Evolutionary conservation across 768 basidiomycete species (phyloP).

Genomic region (Dacryopinax spathularia): DNA sequence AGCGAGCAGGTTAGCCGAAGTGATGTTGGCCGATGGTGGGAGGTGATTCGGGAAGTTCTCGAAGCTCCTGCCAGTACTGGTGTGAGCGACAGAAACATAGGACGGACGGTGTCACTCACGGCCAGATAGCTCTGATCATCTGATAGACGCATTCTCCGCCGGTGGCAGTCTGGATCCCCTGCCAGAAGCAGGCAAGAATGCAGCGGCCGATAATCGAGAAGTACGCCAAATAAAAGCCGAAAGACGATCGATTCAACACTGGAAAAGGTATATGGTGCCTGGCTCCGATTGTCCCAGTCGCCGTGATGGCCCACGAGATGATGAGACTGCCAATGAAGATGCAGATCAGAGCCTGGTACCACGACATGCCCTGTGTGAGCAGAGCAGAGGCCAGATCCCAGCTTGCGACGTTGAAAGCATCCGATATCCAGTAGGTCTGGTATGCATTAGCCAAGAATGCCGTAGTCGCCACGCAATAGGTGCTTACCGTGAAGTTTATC

Average conservation of each 20-base stretch:
- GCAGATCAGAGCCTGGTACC: constrained; percentile 53
- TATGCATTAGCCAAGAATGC: not conserved
- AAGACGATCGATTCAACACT: constrained; percentile 69
- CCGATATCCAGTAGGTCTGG: constrained; percentile 7
- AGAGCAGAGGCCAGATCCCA: constrained; percentile 59
- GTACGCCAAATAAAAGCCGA: constrained; percentile 83
- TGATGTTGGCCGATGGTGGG: constrained; percentile 43
- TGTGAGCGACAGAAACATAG: not conserved
- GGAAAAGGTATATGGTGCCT: constrained; percentile 56
- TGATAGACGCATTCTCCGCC: constrained; percentile 38
- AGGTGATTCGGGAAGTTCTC: constrained; percentile 51
- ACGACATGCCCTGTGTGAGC: constrained; percentile 60
- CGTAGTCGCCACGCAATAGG: constrained; percentile 12
- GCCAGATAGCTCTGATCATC: constrained; percentile 69
- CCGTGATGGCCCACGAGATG: constrained; percentile 56
- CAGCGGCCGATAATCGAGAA: constrained; percentile 62
- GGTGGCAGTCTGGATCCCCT: constrained; percentile 15
- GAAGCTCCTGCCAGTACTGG: too few species aligned
- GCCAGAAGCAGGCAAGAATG: constrained; percentile 67
- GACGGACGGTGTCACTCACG: constrained; percentile 31
- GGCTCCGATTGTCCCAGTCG: constrained; percentile 68
- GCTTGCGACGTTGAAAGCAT: constrained; percentile 21
- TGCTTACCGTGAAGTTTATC: constrained; percentile 52
- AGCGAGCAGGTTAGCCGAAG: constrained; percentile 48
- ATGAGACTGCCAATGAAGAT: constrained; percentile 61